Base-by-base conservation (phyloP, 495 filamentous ascomycete species). In the Daldinia loculata region DNA sequence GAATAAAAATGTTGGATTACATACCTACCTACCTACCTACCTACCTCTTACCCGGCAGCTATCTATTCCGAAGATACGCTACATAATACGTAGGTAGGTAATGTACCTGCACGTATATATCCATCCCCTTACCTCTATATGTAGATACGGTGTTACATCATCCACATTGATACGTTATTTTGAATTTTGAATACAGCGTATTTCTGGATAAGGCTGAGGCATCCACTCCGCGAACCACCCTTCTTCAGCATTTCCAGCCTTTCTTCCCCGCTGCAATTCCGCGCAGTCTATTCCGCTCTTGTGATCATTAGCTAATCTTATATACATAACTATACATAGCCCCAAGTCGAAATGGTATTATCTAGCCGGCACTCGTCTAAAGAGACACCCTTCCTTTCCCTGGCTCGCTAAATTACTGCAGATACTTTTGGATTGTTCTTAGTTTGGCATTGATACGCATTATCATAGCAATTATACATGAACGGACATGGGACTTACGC, bases 131-230 rank as follows among this genome's bases (percentile, higher is more conserved):
- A 14, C 17, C 17, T 24, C 24, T 53, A 53, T 53, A 30, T 53
- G 24, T 53, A 27, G 24, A 53, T 56, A 56, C 53, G 15, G 17
- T 56, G 27, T 36, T 56, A 56, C 30, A 36, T 56, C 19, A 17
- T 22, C 30, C 34, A 29, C 27, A 38, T 36, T 45, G 3, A 29
- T 51, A 66, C 30, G 24, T 55, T 34, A 6, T 50, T 34, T 9
- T 4, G 43, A 56, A 6, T 50, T 34, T 9, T 4, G 43, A 56
- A 27, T 5, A 22, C 4, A 3, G 14, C 52, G 24, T 29, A 29
- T 59, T 58, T 50, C 30, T 51, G 24, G 30, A 43, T 53, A 67
- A 72, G 69, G 69, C 69, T 72, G 69, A 64, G 58, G 27, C 14
- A 43, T 11, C 14, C 6, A 26, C 14, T 53, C 24, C 56, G 61